A percentile compares a stretch with the other conserved stretches of the same genome.
Conservation (phyloP, 73 alveolate genomes). For the Paramecium sexaurelia region DNA sequence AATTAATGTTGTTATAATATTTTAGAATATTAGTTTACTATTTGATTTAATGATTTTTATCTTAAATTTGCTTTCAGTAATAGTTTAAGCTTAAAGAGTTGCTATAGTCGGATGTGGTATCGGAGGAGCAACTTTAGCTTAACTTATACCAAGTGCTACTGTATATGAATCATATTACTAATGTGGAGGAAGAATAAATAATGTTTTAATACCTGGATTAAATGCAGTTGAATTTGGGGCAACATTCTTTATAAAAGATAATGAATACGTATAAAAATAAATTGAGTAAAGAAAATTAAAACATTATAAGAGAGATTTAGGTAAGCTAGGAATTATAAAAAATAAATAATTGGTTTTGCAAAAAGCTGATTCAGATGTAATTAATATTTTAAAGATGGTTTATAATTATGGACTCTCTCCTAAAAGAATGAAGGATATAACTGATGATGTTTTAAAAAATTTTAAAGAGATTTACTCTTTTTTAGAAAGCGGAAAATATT, state of each 20-base stretch:
- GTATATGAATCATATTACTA: not conserved
- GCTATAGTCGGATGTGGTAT: constrained; percentile 33
- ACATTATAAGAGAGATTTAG: not conserved
- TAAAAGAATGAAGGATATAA: not conserved
- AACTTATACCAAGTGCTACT: not conserved
- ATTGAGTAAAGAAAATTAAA: not conserved
- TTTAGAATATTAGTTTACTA: not conserved
- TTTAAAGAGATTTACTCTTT: not conserved
- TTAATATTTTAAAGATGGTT: not conserved
- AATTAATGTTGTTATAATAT: not conserved
- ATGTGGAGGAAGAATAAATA: constrained; percentile 37
- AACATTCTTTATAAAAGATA: not conserved
- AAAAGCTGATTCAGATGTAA: not conserved
- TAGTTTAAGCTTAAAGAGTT: not conserved
- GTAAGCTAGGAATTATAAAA: not conserved
- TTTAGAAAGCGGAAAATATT: not conserved
- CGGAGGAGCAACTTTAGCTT: constrained; percentile 25
- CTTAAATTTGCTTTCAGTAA: not conserved
- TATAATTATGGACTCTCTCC: constrained; percentile 13
- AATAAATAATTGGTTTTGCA: not conserved
- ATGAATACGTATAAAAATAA: not conserved
- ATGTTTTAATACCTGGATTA: not conserved
- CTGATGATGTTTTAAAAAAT: not conserved
- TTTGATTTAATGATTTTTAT: not conserved
- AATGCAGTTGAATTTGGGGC: constrained; percentile 43